Evolutionary conservation across 352 stramenopile species (phyloP), one percentile per base, ranked within the genome.

Genomic region (Phytophthora aleatoria): DNA sequence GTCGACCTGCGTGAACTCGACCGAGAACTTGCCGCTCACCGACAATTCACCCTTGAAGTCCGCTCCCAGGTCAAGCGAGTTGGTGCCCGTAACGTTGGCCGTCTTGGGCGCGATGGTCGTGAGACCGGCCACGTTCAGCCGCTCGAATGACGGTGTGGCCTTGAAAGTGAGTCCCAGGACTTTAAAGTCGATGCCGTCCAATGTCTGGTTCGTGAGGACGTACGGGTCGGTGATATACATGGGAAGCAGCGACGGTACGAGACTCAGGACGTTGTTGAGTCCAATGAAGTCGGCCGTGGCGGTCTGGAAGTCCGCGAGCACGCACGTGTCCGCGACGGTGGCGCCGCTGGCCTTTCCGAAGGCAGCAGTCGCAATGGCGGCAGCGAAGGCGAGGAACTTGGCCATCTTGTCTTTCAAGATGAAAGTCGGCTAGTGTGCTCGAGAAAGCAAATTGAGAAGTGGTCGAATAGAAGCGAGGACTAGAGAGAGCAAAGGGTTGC

Each of bases 1-100:
- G 74, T 88, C 67, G 28, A 81, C 38, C 69, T 88, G 79, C 28
- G 61, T 48, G 57, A 88, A 77, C 57, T 82, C 69, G 43, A 88
- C 66, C 41, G 57, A 67, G 41, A 85, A 68, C 26, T 50, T 81
- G 54, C 57, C 72, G 61, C 74, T 69, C 42, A 79, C 33, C 16
- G 72, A 53, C 30, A 85, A 24, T 47, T 64, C 60, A 12, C 69
- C 76, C 8, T 56, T 74, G 50, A 85, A 84, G 57, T 74, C 41
- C 30, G 72, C 70, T 36, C 68, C 76, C 10, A 85, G 50, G 54
- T 73, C 64, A 24, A 85, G 67, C 5, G 42, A 71, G 44, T 78
- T 68, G 50, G 62, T 26, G 5, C 57, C 61, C 36, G 76, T 79
- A 41, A 81, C 74, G 63, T 85, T 83, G 35, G 83, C 49, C 7